Evolutionary conservation across 306 rosid species (phyloP), one percentile per base, ranked within the genome.

Genomic region (Pyrus bretschneideri): DNA sequence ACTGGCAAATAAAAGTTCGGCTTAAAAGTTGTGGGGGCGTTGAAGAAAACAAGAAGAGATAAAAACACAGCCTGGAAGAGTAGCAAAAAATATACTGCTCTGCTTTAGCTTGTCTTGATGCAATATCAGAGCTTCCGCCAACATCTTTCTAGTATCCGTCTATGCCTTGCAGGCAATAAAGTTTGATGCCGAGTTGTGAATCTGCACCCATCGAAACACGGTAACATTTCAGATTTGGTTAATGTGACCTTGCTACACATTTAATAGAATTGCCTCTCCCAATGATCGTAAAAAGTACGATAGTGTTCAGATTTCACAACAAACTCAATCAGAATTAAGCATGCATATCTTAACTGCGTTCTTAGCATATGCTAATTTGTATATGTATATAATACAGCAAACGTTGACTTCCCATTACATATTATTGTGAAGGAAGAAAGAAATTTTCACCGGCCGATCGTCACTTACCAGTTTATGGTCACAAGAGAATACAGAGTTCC

Each of bases 391-490:
- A 2, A 4, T 71, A 1, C 9, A 42, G 46, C 21, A 35, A 35
- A 35, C 0, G 40, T 35, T 6, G 40, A 6, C 40, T 35, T 35
- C 9, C 42, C 42, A 35, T 1, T 12, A 54, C 46, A 55, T 60
- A 25, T 10, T 17, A 4, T 3, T 4, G 1, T 1, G 9, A 8
- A 10, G 21, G 65, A 40, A 30, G 23, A 19, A 11, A 25, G 15
- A n/a, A 69, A 42, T 5, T 73, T 68, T 35, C 51, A 29, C 69
- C 12, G 63, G 38, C 12, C 38, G 65, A 69, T 14, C n/a, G 5
- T 59, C 21, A 21, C 79, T 79, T 76, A 67, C 80, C 71, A 67
- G 74, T 46, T 27, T 57, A 76, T 52, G 19, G 55, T 52, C 63
- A 75, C 35, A 59, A 17, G 58, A 58, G 77, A 73, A 59, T 30